Evolutionary conservation across 345 rosid genomes (phyloP), one percentile per base, ranked within the genome.

Genomic region (Camelina laxa): DNA sequence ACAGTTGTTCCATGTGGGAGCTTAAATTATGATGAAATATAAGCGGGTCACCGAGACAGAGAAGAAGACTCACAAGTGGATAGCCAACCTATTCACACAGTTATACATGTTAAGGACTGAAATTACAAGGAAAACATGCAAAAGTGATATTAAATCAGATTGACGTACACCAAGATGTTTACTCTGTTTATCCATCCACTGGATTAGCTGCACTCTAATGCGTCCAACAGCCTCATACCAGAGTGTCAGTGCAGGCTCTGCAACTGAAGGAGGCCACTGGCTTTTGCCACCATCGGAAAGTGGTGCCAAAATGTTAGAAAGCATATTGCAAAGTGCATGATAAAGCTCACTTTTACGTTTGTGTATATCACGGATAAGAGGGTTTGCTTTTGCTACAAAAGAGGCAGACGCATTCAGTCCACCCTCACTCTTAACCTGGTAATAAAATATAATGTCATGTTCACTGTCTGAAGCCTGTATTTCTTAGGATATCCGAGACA

Each of bases 171-270:
- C 85, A 53, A 95, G 81, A 84, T 95, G 97, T 80, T 95, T 95
- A 86, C 96, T 95, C 83, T 95, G 99, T 82, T 90, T 95, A 72
- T 95, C 99, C 97, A 95, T 88, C 99, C 99, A 95, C 75, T 87
- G 87, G 63, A 90, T 80, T 70, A 92, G 97, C 69, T 85, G 89
- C 70, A 68, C 83, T 78, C 97, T 89, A 74, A 95, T 90, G 72
- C 92, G 91, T 64, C 93, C 96, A 72, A 95, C 97, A 70, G 99
- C 99, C 72, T 95, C 99, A 79, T 87, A 89, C 97, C 99, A 95
- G 69, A 95, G 80, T 41, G 88, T 84, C 70, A 95, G 89, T 24
- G 98, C 97, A 82, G 89, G 89, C 72, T 91, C 96, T 60, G 91
- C 93, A 72, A 92, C 97, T 66, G 82, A 81, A 75, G 99, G 99